Base-by-base conservation (phyloP, 2,329 filamentous ascomycete species). In the Metarhizium humberi region DNA sequence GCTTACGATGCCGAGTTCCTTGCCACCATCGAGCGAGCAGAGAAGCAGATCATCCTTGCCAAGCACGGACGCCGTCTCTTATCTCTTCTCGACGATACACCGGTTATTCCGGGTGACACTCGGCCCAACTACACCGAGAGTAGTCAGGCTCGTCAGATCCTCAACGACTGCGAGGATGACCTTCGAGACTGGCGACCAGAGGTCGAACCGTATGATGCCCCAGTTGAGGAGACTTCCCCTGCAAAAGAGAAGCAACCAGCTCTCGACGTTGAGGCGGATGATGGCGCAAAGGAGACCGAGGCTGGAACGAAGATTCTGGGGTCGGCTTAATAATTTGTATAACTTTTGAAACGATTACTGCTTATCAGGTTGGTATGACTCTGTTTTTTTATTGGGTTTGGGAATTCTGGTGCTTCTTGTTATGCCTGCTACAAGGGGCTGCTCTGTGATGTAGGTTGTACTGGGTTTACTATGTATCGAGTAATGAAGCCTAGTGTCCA, bases 41-140 rank as follows among this genome's bases (percentile, higher is more conserved):
- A 97, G 77, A 97, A 97, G 76, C 94, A 99, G 70, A 88, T 92
- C 64, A 89, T 99, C 57, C 81, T 99, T 16, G 92, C 94, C 56
- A 89, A 88, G 65, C 92, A 97, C 68, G 92, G 91, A 20, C 87
- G 90, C 54, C 85, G 90, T 47, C 81, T 99, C 40, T 71, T 99
- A 55, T 85, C 87, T 62, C 81, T 95, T 43, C 81, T 99, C 11
- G 94, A 99, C 64, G 92, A 96, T 69, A 86, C 86, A 0, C 90
- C 94, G 0, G 84, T 96, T 34, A 87, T 95, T 1, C 92, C 92
- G 1, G 94, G 94, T 50, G 90, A 96, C 68, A 71, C 78, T 16
- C 85, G 87, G 52, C 77, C 79, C n/a, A 71, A 78, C 0, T 97
- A 94, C 67, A 76, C 82, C 40, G 74, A 85, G 56, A 76, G 74